Evolutionary conservation across 345 rosid species (phyloP), one percentile per base, ranked within the genome.

Genomic region (Salix udensis): DNA sequence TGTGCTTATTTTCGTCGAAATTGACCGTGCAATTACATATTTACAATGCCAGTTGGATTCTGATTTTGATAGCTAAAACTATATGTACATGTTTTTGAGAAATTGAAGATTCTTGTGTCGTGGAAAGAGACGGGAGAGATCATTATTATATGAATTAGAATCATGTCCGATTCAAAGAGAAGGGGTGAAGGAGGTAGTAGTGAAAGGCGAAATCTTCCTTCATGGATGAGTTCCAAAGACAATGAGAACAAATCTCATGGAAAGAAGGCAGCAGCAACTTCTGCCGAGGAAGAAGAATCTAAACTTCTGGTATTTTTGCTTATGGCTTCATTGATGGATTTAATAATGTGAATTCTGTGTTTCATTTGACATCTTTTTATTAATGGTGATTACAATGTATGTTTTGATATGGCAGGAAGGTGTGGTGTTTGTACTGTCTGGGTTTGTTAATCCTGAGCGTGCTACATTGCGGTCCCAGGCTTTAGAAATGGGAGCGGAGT

Each of bases 391-490:
- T 50, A n/a, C 73, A 1, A 19, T 39, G 76, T 44, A 12, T 50
- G 71, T 71, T 78, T 67, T 82, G 31, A 31, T 85, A 71, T 71
- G 72, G 71, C 86, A 96, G 99, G 99, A 93, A 60, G 97, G 97
- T 30, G 97, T 92, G 23, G 90, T 88, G 67, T 89, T 96, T 83
- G 98, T 84, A 21, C 67, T 96, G 68, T 96, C 98, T 0, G 97
- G 99, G 48, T 93, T 92, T 78, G 93, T 91, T 69, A 93, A 96
- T 66, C 97, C 99, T 0, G 94, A 92, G 85, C 90, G 98, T 44
- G 79, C 91, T 70, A 88, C 84, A 11, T 82, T 96, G 80, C 88
- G 97, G 78, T 89, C 97, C 1, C 89, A 88, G 74, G 99, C 97
- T 15, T 79, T 96, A 79, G 88, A 86, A 65, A 93, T 96, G 98